phyloP scores from a whole-genome alignment of 2,329 filamentous ascomycete species.

The Phaeosphaeriaceae sp. region DNA sequence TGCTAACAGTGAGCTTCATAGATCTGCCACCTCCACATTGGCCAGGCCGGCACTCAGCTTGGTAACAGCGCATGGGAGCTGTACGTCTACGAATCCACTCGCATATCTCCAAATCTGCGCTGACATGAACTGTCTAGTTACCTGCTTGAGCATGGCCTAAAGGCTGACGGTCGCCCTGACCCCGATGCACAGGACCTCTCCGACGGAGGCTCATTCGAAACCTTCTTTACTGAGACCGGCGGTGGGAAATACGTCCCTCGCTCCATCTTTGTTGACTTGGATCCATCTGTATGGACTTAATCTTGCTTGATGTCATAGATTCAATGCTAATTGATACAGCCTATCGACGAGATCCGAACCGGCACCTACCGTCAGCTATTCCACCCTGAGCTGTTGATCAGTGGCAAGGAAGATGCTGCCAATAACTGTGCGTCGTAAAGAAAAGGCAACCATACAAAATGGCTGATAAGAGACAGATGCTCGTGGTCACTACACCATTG shows the following conservation, averaged over 20 bases:
- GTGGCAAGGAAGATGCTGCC: slow-evolving; percentile 77
- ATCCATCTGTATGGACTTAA: slow-evolving; percentile 63
- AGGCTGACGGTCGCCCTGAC: slow-evolving; percentile 68
- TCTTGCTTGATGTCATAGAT: not conserved
- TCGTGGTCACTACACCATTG: slow-evolving; percentile 77
- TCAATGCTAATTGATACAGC: slow-evolving; percentile 46
- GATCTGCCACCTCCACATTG: slow-evolving; percentile 72
- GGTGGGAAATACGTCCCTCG: slow-evolving; percentile 74
- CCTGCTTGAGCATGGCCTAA: slow-evolving; percentile 74
- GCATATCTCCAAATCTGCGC: slow-evolving; percentile 14
- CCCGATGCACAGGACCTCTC: slow-evolving; percentile 65
- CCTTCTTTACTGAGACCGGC: slow-evolving; percentile 76
- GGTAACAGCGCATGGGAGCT: slow-evolving; percentile 79
- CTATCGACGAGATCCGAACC: slow-evolving; percentile 76
- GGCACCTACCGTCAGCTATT: slow-evolving; percentile 72
- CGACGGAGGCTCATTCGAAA: slow-evolving; percentile 71
- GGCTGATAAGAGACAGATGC: slow-evolving; percentile 58
- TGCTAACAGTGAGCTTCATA: slow-evolving; percentile 41
- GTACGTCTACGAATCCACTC: slow-evolving; percentile 56
- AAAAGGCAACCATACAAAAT: not conserved
- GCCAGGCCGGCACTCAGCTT: slow-evolving; percentile 75
- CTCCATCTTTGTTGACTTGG: slow-evolving; percentile 74
- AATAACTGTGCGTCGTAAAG: slow-evolving; percentile 67
- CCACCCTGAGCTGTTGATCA: slow-evolving; percentile 74
- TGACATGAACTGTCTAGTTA: slow-evolving; percentile 59